These are phyloP conservation scores for Aspergillus saccharolyticus DNA, from an alignment of 495 filamentous ascomycete species.

Conservation along the genomic window DNA sequence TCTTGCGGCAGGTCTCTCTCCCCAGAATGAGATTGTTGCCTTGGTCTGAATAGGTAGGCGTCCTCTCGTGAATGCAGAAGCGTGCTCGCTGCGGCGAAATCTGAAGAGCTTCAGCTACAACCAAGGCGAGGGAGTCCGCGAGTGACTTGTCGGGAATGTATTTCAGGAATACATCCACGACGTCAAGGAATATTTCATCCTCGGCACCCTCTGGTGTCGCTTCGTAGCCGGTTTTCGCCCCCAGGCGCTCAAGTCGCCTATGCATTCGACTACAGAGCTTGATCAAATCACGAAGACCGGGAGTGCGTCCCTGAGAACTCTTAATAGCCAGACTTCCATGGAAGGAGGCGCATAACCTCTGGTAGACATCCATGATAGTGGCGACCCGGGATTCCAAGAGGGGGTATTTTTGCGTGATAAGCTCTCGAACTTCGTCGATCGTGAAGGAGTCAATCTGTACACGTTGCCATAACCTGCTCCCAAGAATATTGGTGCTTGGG, in stretches of 20 bases:
- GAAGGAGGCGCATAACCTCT: constrained; percentile 52
- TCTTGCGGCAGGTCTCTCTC: constrained; percentile 51
- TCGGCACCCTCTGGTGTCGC: constrained; percentile 63
- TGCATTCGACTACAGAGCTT: constrained; percentile 82
- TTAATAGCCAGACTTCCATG: constrained; percentile 44
- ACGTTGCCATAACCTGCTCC: constrained; percentile 74
- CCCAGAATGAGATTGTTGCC: constrained; percentile 59
- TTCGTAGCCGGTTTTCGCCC: constrained; percentile 67
- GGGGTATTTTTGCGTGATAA: constrained; percentile 65
- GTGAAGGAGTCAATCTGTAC: constrained; percentile 63
- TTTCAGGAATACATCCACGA: constrained; percentile 81
- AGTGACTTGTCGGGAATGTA: constrained; percentile 62
- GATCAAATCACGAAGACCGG: constrained; percentile 75
- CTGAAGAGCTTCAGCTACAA: constrained; percentile 78
- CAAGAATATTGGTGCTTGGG: constrained; percentile 57
- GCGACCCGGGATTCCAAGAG: constrained; percentile 63
- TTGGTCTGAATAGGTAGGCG: constrained; percentile 57
- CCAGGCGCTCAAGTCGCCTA: constrained; percentile 49
- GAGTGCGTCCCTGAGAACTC: constrained; percentile 43
- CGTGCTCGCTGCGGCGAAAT: constrained; percentile 73
- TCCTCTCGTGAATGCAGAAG: constrained; percentile 62
- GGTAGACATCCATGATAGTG: constrained; percentile 71
- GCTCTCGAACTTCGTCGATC: constrained; percentile 66
- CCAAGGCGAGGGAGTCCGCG: constrained; percentile 54
- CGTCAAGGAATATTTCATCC: constrained; percentile 86